These are phyloP conservation scores for Epichloe bromicola DNA, from an alignment of 2,329 filamentous ascomycete genomes.

Conservation along the genomic window DNA sequence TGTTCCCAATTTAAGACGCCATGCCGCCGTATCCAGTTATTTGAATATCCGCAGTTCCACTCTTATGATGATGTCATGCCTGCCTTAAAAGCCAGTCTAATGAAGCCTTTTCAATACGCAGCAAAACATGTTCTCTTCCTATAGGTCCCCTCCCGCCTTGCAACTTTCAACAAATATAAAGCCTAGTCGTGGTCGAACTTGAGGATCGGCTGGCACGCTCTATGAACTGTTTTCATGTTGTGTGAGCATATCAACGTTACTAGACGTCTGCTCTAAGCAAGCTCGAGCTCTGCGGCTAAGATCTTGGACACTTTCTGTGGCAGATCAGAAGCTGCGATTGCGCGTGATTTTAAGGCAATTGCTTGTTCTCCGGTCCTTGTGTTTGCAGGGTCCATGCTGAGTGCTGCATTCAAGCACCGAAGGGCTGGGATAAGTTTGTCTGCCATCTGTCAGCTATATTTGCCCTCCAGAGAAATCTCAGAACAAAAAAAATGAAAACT, in stretches of 20 bases:
- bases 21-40: not conserved
- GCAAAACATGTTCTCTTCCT: not conserved
- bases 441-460: constrained; percentile 21
- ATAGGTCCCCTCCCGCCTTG: not conserved
- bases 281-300: constrained; percentile 54
- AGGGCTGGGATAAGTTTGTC: constrained; percentile 82
- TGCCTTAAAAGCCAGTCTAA: not conserved
- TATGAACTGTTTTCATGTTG: not conserved
- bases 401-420: constrained; percentile 66
- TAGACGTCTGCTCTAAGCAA: constrained; percentile 12
- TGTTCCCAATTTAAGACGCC: not conserved
- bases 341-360: constrained; percentile 51
- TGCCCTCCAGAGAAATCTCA: not conserved
- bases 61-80: not conserved
- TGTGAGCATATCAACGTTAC: not conserved
- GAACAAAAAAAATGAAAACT: not conserved
- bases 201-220: not conserved
- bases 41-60: not conserved
- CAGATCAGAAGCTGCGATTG: constrained; percentile 44
- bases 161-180: not conserved
- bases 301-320: constrained; percentile 53
- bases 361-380: constrained; percentile 65
- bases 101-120: not conserved
- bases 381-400: constrained; percentile 54
- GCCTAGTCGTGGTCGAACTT: not conserved